Conservation (phyloP, 352 stramenopile species). For the Phytopythium vexans region DNA sequence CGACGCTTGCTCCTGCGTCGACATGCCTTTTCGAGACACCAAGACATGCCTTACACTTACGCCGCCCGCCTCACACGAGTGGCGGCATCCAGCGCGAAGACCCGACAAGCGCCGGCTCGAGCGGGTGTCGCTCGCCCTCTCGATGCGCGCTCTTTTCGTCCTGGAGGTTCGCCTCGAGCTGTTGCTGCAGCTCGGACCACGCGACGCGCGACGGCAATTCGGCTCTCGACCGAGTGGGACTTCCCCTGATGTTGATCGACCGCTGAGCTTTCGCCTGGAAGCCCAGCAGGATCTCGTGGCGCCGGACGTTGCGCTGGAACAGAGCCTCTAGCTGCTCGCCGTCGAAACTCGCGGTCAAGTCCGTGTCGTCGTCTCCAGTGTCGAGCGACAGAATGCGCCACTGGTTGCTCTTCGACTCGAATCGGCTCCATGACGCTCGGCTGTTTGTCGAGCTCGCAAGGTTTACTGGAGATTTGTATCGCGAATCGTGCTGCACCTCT, state of each 20-base stretch:
- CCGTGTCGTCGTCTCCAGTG: slow-evolving; percentile 17
- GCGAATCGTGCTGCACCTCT: slow-evolving; percentile 3
- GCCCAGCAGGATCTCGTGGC: slow-evolving; percentile 53
- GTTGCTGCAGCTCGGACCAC: slow-evolving; percentile 36
- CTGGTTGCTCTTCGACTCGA: slow-evolving; percentile 2
- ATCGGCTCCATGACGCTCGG: neutral
- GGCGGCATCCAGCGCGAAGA: slow-evolving; percentile 51
- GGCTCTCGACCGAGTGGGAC: slow-evolving; percentile 7
- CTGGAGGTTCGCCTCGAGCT: slow-evolving; percentile 27
- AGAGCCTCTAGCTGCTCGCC: slow-evolving; percentile 49
- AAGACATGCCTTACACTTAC: no score
- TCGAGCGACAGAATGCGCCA: slow-evolving; percentile 12
- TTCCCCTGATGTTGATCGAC: slow-evolving; percentile 1
- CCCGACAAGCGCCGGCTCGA: slow-evolving; percentile 30
- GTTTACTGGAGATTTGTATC: slow-evolving; percentile 2
- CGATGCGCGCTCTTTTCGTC: neutral
- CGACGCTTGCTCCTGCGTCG: no score
- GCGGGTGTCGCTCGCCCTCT: neutral
- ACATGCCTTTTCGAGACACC: no score
- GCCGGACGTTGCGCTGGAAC: slow-evolving; percentile 59
- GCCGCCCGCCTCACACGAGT: no score
- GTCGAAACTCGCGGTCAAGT: slow-evolving; percentile 28
- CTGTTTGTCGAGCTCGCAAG: neutral
- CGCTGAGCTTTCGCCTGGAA: slow-evolving; percentile 31
- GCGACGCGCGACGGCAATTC: slow-evolving; percentile 11